phyloP scores from a whole-genome alignment of 176 grass and related monocot genomes.

The Triticum monococcum region DNA sequence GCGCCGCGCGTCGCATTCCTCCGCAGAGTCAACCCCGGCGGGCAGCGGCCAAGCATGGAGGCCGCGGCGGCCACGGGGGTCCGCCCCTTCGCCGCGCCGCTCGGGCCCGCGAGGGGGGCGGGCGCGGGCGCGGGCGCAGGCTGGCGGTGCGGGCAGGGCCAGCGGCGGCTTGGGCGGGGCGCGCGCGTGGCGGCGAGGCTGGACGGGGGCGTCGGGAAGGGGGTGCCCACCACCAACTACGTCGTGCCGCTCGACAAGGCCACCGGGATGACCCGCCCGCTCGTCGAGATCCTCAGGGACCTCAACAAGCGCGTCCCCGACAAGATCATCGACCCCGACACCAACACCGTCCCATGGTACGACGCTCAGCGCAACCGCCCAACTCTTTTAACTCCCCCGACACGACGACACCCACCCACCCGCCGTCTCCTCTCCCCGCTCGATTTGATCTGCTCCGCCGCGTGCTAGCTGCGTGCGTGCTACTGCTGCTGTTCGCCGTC shows the following conservation, averaged over 20 bases:
- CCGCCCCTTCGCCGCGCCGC: not conserved
- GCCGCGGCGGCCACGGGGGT: conserved; percentile 18
- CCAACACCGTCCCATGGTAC: conserved; percentile 74
- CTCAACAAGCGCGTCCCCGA: conserved; percentile 99
- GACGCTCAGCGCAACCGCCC: not conserved
- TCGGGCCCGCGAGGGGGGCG: not conserved
- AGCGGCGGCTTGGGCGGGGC: not conserved
- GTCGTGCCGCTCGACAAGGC: conserved; percentile 86
- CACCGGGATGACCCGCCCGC: conserved; percentile 69
- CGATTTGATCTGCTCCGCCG: not conserved
- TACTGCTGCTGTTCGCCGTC: not conserved
- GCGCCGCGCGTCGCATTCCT: not conserved
- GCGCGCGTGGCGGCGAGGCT: conserved; percentile 39
- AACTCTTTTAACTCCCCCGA: not conserved
- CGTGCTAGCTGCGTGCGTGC: too few relatives aligned
- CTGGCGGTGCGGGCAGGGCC: not conserved
- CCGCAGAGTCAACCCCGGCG: not conserved
- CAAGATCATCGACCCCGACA: conserved; percentile 80
- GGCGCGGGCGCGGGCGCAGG: not conserved
- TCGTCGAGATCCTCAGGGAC: conserved; percentile 96
- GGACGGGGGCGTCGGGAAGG: conserved; percentile 51
- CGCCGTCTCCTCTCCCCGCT: not conserved
- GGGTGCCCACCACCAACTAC: conserved; percentile 88
- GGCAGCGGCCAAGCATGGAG: not conserved
- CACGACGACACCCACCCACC: not conserved